phyloP scores from a whole-genome alignment of 345 rosid species.

The Rhizophora mangle region DNA sequence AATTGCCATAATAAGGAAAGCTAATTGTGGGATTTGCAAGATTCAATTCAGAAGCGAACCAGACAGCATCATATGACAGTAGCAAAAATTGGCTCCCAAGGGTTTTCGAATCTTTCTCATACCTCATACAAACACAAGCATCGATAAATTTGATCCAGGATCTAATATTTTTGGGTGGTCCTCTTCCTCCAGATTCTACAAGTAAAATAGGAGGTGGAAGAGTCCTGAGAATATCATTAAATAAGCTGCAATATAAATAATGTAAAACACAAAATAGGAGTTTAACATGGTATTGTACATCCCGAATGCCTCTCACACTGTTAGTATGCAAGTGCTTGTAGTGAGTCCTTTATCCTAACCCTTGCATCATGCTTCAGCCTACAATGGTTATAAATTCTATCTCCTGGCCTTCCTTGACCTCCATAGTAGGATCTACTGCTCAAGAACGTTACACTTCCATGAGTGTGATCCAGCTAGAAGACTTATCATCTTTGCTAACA shows the following conservation, averaged over 20 bases:
- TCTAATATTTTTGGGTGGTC: constrained; percentile 64
- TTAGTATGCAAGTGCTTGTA: no score
- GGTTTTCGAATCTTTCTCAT: constrained; percentile 18
- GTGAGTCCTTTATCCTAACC: no score
- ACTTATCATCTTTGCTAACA: no score
- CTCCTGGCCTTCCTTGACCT: no score
- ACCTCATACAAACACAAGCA: constrained; percentile 65
- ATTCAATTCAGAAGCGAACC: constrained; percentile 10
- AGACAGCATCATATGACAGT: background rate
- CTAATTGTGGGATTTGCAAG: constrained; percentile 8
- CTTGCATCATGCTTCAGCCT: no score
- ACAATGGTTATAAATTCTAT: no score
- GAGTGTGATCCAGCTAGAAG: no score
- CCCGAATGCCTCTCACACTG: no score
- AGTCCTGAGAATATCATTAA: background rate
- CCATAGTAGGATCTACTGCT: no score
- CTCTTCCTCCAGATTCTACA: constrained; percentile 51
- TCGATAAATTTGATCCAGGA: constrained; percentile 60
- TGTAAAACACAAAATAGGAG: background rate
- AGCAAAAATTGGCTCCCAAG: background rate
- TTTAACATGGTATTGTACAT: background rate
- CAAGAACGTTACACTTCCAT: no score
- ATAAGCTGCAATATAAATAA: background rate
- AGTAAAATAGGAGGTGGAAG: constrained; percentile 11
- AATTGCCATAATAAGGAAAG: background rate